A percentile compares a stretch with the other conserved stretches of the same genome.
Conservation (phyloP, 441 rosid genomes). For the Iberis amara region DNA sequence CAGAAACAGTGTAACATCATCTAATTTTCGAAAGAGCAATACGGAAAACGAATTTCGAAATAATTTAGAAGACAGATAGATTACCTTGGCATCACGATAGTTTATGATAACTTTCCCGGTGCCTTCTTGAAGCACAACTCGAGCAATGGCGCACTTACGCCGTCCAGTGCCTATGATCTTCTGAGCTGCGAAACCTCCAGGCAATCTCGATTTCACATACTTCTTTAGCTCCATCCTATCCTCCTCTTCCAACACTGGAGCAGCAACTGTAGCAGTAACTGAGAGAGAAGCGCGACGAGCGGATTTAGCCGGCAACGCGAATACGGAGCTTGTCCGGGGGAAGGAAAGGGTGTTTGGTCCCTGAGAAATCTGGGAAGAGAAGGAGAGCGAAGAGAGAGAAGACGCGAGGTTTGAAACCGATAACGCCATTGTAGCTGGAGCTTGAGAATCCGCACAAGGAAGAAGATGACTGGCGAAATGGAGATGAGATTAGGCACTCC, state of each 20-base stretch:
- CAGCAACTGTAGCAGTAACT: slow-evolving; percentile 48
- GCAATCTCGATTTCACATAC: slow-evolving; percentile 75
- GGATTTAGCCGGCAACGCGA: slow-evolving; percentile 33
- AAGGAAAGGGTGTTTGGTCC: slow-evolving; percentile 40
- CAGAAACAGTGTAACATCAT: too few relatives aligned
- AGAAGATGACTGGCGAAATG: slow-evolving; percentile 22
- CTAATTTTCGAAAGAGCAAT: too few relatives aligned
- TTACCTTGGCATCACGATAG: slow-evolving; percentile 81
- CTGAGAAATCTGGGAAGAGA: slow-evolving; percentile 64
- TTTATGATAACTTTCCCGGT: slow-evolving; percentile 78
- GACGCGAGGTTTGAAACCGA: slow-evolving; percentile 57
- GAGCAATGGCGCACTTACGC: slow-evolving; percentile 81
- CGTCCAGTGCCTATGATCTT: slow-evolving; percentile 81
- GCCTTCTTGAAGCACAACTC: slow-evolving; percentile 92
- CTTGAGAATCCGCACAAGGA: slow-evolving; percentile 9
- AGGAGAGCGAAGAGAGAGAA: slow-evolving; percentile 68
- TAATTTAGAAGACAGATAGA: not conserved
- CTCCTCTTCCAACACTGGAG: slow-evolving; percentile 34
- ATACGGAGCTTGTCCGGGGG: slow-evolving; percentile 26
- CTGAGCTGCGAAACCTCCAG: slow-evolving; percentile 90
- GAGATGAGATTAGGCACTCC: not conserved
- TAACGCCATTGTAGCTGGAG: slow-evolving; percentile 43
- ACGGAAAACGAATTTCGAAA: too few relatives aligned
- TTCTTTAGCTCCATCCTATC: slow-evolving; percentile 50
- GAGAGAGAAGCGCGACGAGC: slow-evolving; percentile 36